These are phyloP conservation scores for Saturnispora bothae DNA, from an alignment of 805 yeast genomes.

Conservation along the genomic window DNA sequence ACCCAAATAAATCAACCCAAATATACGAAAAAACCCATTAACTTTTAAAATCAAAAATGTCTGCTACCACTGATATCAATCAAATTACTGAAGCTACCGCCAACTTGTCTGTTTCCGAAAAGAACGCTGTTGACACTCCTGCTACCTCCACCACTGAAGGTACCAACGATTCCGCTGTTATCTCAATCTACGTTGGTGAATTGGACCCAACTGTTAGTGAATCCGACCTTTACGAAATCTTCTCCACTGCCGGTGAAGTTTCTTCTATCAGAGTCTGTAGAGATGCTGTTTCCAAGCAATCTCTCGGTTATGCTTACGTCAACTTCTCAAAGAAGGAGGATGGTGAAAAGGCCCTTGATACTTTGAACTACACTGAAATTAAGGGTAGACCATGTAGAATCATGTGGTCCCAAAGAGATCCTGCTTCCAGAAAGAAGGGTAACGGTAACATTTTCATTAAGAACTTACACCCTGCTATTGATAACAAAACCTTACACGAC, in stretches of 20 bases:
- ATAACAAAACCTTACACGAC: slow-evolving; percentile 97
- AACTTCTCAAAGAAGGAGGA: slow-evolving; percentile 85
- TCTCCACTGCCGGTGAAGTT: slow-evolving; percentile 90
- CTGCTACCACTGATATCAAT: slow-evolving; percentile 23
- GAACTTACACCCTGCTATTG: slow-evolving; percentile 96
- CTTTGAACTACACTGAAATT: slow-evolving; percentile 86
- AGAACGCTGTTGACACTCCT: slow-evolving; percentile 23
- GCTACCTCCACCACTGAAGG: slow-evolving; percentile 24
- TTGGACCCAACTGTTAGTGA: slow-evolving; percentile 87
- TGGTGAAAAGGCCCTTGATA: slow-evolving; percentile 90
- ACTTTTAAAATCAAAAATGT: slow-evolving; percentile 27
- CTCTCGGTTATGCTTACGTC: slow-evolving; percentile 97
- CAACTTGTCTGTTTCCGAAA: slow-evolving; percentile 26
- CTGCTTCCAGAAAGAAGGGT: slow-evolving; percentile 88
- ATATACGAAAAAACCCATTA: slow-evolving; percentile 12
- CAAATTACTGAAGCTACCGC: slow-evolving; percentile 27
- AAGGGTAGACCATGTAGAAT: slow-evolving; percentile 97
- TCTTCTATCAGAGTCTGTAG: slow-evolving; percentile 97
- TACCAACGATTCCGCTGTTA: slow-evolving; percentile 33
- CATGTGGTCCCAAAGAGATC: slow-evolving; percentile 99
- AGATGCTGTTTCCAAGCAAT: slow-evolving; percentile 93
- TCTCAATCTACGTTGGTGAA: slow-evolving; percentile 96
- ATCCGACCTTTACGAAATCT: slow-evolving; percentile 88
- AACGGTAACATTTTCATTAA: slow-evolving; percentile 95
- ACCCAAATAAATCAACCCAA: slow-evolving; percentile 6